Conservation (phyloP, 495 filamentous ascomycete genomes). For the Neurospora sp. region DNA sequence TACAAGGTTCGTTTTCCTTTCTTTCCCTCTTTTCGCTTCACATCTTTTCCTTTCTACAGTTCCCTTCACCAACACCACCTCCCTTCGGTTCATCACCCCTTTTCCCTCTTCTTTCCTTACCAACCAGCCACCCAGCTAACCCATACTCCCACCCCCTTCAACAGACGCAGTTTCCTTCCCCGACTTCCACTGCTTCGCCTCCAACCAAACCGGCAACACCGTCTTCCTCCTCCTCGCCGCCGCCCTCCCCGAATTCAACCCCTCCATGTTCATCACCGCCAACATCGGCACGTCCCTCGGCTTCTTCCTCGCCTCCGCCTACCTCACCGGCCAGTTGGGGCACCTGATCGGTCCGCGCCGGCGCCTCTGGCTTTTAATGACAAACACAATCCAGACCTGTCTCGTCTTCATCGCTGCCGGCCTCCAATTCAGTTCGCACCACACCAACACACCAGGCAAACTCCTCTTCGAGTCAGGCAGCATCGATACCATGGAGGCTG, state of each 20-base stretch:
- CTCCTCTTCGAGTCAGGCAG: neutral
- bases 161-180: constrained; percentile 51
- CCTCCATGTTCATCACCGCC: constrained; percentile 35
- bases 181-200: constrained; percentile 55
- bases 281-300: constrained; percentile 46
- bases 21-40: no score
- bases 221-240: constrained; percentile 47
- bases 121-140: no score
- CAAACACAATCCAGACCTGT: constrained; percentile 42
- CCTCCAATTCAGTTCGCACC: constrained; percentile 23
- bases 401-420: constrained; percentile 44
- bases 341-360: constrained; percentile 41
- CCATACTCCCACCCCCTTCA: no score
- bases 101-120: no score
- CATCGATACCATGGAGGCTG: neutral
- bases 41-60: no score
- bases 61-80: no score
- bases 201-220: constrained; percentile 58
- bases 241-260: constrained; percentile 37
- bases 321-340: constrained; percentile 46
- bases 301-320: constrained; percentile 46
- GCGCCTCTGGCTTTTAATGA: constrained; percentile 42
- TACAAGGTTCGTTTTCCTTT: constrained; percentile 19
- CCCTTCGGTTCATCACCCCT: no score
- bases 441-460: constrained; percentile 18